Conservation (phyloP, 305 asterid species). For the Withania somnifera region DNA sequence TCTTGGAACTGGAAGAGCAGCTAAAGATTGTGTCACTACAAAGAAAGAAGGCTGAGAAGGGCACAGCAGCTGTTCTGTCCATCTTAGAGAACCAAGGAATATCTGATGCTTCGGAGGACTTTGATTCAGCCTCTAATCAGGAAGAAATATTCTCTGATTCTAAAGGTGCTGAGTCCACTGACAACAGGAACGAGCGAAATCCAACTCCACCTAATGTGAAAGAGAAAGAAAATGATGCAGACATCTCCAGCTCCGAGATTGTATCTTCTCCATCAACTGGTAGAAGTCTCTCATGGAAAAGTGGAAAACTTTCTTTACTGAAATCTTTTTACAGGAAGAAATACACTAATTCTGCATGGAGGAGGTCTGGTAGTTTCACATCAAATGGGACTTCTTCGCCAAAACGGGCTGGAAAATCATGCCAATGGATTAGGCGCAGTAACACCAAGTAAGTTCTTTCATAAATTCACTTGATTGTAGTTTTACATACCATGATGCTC, state of each 20-base stretch:
- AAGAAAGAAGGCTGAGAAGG: conserved; percentile 88
- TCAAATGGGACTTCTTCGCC: conserved; percentile 37
- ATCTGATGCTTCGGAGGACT: conserved; percentile 62
- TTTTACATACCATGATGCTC: background rate
- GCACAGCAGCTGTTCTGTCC: conserved; percentile 68
- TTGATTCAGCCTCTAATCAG: conserved; percentile 60
- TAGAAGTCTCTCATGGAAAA: conserved; percentile 85
- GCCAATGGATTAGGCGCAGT: conserved; percentile 65
- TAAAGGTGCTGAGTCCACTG: conserved; percentile 11
- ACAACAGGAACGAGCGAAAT: conserved; percentile 13
- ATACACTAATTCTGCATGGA: conserved; percentile 38
- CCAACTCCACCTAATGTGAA: conserved; percentile 27
- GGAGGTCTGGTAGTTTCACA: conserved; percentile 44
- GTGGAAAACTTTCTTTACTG: conserved; percentile 41
- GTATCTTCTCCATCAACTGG: conserved; percentile 68
- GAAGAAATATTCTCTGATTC: conserved; percentile 30
- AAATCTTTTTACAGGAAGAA: conserved; percentile 44
- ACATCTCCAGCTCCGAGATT: conserved; percentile 66
- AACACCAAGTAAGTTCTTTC: conserved; percentile 40
- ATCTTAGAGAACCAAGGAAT: conserved; percentile 66
- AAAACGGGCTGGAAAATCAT: conserved; percentile 73
- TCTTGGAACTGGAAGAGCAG: conserved; percentile 76
- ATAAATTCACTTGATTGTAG: conserved; percentile 2
- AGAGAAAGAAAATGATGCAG: conserved; percentile 35
- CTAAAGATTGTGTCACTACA: conserved; percentile 58